Percentiles rank a stretch among this genome's conserved stretches.
phyloP scores from a whole-genome alignment of 2,329 filamentous ascomycete genomes.

The Alternaria gaisen region DNA sequence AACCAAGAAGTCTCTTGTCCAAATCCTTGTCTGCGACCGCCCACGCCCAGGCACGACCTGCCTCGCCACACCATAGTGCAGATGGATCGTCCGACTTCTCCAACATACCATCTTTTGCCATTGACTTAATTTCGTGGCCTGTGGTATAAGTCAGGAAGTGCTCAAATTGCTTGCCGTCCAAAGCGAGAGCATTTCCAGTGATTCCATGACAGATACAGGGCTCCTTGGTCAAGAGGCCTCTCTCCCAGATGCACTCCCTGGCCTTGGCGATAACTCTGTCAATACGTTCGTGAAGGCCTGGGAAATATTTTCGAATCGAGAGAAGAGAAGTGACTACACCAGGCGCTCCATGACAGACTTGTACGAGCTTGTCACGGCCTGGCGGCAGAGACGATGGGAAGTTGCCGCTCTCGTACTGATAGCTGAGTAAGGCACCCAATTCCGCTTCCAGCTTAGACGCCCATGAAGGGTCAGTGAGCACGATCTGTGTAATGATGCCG shows the following conservation, averaged over 20 bases:
- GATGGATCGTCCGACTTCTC: conserved; percentile 62
- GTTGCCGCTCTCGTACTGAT: conserved; percentile 70
- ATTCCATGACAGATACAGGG: conserved; percentile 73
- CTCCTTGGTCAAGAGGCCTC: conserved; percentile 69
- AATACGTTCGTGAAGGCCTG: conserved; percentile 62
- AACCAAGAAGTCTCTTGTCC: conserved; percentile 59
- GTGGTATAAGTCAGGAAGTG: conserved; percentile 68
- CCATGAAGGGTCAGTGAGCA: conserved; percentile 65
- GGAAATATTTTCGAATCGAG: conserved; percentile 65
- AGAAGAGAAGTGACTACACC: conserved; percentile 68
- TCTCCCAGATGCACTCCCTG: conserved; percentile 63
- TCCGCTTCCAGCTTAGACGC: conserved; percentile 64
- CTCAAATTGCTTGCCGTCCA: conserved; percentile 60
- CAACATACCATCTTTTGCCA: conserved; percentile 62
- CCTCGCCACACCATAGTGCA: conserved; percentile 60
- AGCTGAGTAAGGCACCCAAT: conserved; percentile 64
- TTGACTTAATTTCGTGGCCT: conserved; percentile 63
- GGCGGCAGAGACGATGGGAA: conserved; percentile 66
- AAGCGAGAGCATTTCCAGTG: conserved; percentile 69
- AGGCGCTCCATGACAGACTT: conserved; percentile 74
- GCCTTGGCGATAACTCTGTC: conserved; percentile 62
- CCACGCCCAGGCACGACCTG: conserved; percentile 60
- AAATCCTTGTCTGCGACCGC: conserved; percentile 56
- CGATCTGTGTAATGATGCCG: conserved; percentile 75
- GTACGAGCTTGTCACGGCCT: conserved; percentile 62